Evolutionary conservation across 2,329 filamentous ascomycete species (phyloP).

Genomic region (Leptographium flavum): DNA sequence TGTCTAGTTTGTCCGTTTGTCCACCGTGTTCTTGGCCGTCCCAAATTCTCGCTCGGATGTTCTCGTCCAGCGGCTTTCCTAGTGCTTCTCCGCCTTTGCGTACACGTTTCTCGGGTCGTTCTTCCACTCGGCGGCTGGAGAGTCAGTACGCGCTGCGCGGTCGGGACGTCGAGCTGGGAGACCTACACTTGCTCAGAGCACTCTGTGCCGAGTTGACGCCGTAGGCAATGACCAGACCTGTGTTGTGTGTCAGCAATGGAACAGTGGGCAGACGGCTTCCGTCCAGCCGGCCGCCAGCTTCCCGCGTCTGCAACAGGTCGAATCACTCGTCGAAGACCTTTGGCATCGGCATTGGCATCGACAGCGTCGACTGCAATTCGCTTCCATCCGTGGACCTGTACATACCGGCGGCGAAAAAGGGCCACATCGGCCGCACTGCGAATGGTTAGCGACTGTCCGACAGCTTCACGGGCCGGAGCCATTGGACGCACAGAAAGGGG

Average conservation of each 20-base stretch:
- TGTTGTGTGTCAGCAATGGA: slow-evolving; percentile 1
- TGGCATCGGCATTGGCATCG: too few species aligned
- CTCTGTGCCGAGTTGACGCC: slow-evolving; percentile 77
- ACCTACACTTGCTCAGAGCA: slow-evolving; percentile 61
- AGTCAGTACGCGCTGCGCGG: neutral
- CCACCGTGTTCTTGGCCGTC: neutral
- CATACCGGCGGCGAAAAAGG: slow-evolving; percentile 92
- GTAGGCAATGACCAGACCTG: slow-evolving; percentile 77
- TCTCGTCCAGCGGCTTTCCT: neutral
- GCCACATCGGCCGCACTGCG: slow-evolving; percentile 76
- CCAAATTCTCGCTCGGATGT: neutral
- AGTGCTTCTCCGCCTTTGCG: slow-evolving; percentile 24
- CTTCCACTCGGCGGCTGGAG: slow-evolving; percentile 79
- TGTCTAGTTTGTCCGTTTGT: neutral
- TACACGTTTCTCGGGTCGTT: slow-evolving; percentile 87
- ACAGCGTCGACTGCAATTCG: neutral
- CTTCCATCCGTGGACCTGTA: neutral
- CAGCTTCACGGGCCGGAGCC: slow-evolving; percentile 11
- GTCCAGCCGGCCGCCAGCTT: neutral
- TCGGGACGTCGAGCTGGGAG: neutral
- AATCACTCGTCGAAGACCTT: too few species aligned
- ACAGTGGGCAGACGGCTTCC: too few species aligned
- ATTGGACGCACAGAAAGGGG: slow-evolving; percentile 58
- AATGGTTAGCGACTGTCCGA: slow-evolving; percentile 2
- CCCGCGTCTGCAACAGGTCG: too few species aligned